Evolutionary conservation across 345 rosid species (phyloP).

Genomic region (Nephelium lappaceum): DNA sequence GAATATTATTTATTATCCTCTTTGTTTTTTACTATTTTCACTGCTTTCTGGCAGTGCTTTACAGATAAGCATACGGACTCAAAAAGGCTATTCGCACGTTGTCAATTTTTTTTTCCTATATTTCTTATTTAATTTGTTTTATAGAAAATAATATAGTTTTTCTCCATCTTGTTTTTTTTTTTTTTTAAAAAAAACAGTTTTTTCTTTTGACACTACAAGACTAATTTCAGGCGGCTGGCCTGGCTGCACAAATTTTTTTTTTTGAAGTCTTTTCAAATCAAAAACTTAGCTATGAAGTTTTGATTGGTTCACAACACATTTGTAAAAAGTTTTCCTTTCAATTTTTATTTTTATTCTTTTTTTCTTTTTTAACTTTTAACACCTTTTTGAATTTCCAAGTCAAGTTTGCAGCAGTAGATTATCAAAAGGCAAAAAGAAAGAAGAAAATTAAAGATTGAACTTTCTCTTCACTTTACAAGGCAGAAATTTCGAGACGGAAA

Average conservation of each 20-base stretch:
- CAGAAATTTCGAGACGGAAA: neutral
- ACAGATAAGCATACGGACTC: conserved; percentile 12
- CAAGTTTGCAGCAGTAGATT: neutral
- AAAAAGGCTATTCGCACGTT: neutral
- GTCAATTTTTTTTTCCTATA: neutral
- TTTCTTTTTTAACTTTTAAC: no score
- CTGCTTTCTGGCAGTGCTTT: conserved; percentile 9
- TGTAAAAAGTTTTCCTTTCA: neutral
- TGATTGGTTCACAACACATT: neutral
- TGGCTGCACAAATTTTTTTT: neutral
- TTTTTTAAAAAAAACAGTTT: no score
- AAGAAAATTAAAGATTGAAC: neutral
- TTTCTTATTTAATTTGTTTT: neutral
- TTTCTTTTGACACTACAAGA: neutral
- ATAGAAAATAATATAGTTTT: neutral
- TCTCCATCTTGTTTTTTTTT: no score
- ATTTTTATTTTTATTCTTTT: neutral
- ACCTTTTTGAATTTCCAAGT: neutral
- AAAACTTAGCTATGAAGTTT: conserved; percentile 7
- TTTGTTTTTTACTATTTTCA: neutral
- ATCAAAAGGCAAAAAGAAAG: neutral
- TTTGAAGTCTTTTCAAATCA: neutral
- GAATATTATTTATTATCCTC: no score
- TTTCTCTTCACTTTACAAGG: neutral
- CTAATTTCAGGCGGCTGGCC: conserved; percentile 3